Evolutionary conservation across 2,329 filamentous ascomycete genomes (phyloP).

Genomic region (Aspergillus chevalieri): DNA sequence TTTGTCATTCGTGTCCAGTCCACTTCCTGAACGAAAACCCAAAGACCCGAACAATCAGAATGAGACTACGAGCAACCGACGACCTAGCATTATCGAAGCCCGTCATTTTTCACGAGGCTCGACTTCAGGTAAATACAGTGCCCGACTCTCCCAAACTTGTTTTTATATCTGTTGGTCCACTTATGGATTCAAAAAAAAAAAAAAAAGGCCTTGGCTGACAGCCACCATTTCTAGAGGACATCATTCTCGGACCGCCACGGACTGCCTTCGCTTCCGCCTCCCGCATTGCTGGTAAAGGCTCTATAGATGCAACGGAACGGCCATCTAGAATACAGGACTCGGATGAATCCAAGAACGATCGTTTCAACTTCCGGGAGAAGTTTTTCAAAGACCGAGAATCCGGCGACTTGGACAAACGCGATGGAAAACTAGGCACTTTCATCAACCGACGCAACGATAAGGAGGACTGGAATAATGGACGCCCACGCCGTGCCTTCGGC

Average conservation of each 20-base stretch:
- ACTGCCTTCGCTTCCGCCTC: conserved; percentile 75
- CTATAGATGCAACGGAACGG: conserved; percentile 41
- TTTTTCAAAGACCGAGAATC: conserved; percentile 34
- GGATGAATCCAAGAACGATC: conserved; percentile 53
- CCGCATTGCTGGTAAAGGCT: conserved; percentile 43
- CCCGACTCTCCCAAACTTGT: conserved; percentile 5
- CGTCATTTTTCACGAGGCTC: conserved; percentile 45
- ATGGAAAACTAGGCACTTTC: conserved; percentile 25
- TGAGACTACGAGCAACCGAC: conserved; percentile 27
- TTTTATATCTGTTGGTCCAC: no score
- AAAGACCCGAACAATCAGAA: conserved; percentile 31
- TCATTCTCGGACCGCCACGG: conserved; percentile 78
- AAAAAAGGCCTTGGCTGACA: conserved; percentile 11
- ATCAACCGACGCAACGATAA: conserved; percentile 34
- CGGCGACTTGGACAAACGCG: conserved; percentile 32
- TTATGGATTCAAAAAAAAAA: neutral
- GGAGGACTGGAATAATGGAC: conserved; percentile 38
- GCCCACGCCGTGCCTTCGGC: conserved; percentile 35
- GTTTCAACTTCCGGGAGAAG: conserved; percentile 54
- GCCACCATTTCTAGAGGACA: conserved; percentile 58
- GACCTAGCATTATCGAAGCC: conserved; percentile 38
- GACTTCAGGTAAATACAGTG: conserved; percentile 39
- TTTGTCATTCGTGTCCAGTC: conserved; percentile 22
- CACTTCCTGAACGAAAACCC: conserved; percentile 35
- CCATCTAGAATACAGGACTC: conserved; percentile 47